Evolutionary conservation across 2,329 filamentous ascomycete species (phyloP), one percentile per base, ranked within the genome.

Genomic region (Xylariaceae sp.): DNA sequence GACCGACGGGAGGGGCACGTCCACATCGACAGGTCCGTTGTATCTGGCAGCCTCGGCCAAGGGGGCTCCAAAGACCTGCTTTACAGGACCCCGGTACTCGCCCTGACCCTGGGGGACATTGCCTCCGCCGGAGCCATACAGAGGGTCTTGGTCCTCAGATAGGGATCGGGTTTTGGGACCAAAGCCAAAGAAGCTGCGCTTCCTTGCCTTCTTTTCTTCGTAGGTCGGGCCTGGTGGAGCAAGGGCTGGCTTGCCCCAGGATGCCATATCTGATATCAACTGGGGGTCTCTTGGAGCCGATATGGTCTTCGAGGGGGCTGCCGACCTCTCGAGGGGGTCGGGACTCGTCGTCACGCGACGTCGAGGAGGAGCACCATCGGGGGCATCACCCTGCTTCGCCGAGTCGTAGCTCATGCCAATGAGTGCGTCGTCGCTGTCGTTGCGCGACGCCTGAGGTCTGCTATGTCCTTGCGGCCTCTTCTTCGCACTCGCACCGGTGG

Each of bases 231-330:
- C 69, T 43, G 56, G 70, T 37, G 56, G 72, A 56, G 29, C 55
- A 17, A 70, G 55, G 9, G 63, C 64, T n/a, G 72, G 56, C 57
- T 80, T 92, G 57, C 84, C 86, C 87, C 89, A 94, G 5, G 76
- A 70, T n/a, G 79, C 74, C 12, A 78, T 72, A 55, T 95, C 84
- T 17, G 89, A 80, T 43, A 96, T 94, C 13, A 87, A 70, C 31
- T 85, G 76, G 12, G 83, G 80, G 53, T 95, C 92, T 37, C 80
- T 89, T 2, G 90, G 89, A 1, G 70, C 85, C 1, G 90, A 95
- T 33, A 95, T 95, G n/a, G 57, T 56, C 40, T 70, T 65, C 19
- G 64, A 56, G 22, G 59, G 48, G 39, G 68, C 61, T 13, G 59
- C 59, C 13, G 54, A 22, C 26, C 42, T 50, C 8, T 55, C 54